A percentile compares a stretch with the other conserved stretches of the same genome.
Evolutionary conservation across 371 early-diverging fungal genomes (phyloP).

Genomic region (Apophysomyces elegans): DNA sequence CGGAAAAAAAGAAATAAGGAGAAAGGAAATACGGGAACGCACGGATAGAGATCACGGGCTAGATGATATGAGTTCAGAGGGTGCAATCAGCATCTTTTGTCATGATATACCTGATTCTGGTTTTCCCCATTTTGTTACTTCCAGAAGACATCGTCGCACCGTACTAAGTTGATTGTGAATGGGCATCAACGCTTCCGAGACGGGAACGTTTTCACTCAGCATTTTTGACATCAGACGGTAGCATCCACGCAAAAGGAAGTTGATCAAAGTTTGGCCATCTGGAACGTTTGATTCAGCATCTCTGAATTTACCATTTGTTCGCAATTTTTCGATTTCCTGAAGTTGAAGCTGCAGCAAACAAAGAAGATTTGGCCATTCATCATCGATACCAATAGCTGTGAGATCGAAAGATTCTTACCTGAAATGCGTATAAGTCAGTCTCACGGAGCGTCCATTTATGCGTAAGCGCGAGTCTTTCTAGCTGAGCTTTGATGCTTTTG

Average conservation of each 20-base stretch:
- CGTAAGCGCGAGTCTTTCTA: slow-evolving; percentile 76
- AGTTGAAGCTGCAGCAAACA: slow-evolving; percentile 55
- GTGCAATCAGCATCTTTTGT: neutral
- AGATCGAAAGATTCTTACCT: slow-evolving; percentile 40
- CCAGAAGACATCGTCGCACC: slow-evolving; percentile 78
- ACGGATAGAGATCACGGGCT: slow-evolving; percentile 85
- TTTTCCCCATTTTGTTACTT: slow-evolving; percentile 84
- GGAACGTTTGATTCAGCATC: slow-evolving; percentile 66
- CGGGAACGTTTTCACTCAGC: slow-evolving; percentile 80
- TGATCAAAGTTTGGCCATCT: slow-evolving; percentile 76
- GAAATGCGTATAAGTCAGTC: slow-evolving; percentile 82
- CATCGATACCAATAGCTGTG: slow-evolving; percentile 1
- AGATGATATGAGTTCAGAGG: slow-evolving; percentile 16
- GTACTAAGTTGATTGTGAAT: slow-evolving; percentile 86
- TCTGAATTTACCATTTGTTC: slow-evolving; percentile 74
- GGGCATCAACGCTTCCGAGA: slow-evolving; percentile 85
- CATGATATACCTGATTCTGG: slow-evolving; percentile 64
- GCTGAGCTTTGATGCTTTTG: slow-evolving; percentile 70
- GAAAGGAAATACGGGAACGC: slow-evolving; percentile 16
- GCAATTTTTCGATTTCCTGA: slow-evolving; percentile 70
- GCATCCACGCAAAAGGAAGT: slow-evolving; percentile 87
- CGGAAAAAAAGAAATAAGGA: neutral
- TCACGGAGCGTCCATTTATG: slow-evolving; percentile 85
- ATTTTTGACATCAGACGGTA: slow-evolving; percentile 87
- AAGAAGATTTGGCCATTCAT: neutral